Base-by-base conservation (phyloP, 1,139 yeast species). In the Sugiyamaella castrensis region DNA sequence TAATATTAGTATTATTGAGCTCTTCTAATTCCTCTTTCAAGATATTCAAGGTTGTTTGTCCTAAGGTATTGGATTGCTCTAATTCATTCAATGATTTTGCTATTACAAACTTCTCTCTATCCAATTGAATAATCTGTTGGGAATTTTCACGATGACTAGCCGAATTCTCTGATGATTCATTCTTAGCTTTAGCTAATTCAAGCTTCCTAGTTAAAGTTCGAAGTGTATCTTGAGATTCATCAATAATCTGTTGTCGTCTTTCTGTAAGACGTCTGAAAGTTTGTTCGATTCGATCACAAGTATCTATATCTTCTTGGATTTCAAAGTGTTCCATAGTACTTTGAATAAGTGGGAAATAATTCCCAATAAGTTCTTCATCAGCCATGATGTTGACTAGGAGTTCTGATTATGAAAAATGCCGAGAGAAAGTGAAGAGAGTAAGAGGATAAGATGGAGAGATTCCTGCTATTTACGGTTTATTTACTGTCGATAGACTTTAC, bases 81-180 rank as follows among this genome's bases (percentile, higher is more conserved):
- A 81, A 67, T 43, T 79, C 82, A 47, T 80, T 79, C 52, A 82
- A 70, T 33, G 73, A 73, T 57, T 80, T 80, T 2, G 84, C 86
- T 9, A 81, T 66, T 8, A 75, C 58, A 46, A 82, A 76, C 52
- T 80, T 78, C 40, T 73, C 70, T 37, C 74, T 71, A 57, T 80
- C 85, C 40, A 80, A 54, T 48, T 62, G 49, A 39, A 57, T 61
- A 52, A 58, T 60, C 51, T 48, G 61, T 46, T 59, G 65, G 2
- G 60, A 55, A 27, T 63, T 61, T 37, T 61, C 58, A 7, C 54
- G 50, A 40, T 53, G 53, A 52, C 56, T 68, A 66, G 45, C 60
- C 53, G 51, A 72, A 59, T 55, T 70, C 61, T 55, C 59, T 49
- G 57, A 63, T 58, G 57, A 69, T 53, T 45, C 69, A 52, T 56